A percentile compares a stretch with the other conserved stretches of the same genome.
Evolutionary conservation across 345 rosid species (phyloP).

Genomic region (Barbarea vulgaris): DNA sequence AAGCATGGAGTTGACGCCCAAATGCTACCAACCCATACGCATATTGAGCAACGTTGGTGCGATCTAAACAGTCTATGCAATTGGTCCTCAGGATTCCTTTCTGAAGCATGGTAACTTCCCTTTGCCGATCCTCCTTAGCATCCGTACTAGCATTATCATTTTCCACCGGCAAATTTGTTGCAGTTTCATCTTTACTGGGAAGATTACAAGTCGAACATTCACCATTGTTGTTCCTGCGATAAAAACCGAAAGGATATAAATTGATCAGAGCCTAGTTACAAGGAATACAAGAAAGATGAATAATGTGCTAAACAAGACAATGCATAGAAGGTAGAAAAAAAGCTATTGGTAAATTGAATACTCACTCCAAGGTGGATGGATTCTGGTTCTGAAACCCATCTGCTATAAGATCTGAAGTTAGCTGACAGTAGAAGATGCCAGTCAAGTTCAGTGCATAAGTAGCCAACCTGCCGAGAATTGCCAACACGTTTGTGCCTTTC

Average conservation of each 20-base stretch:
- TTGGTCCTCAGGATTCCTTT: slow-evolving; percentile 90
- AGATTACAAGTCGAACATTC: slow-evolving; percentile 33
- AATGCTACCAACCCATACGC: slow-evolving; percentile 86
- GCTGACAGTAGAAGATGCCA: slow-evolving; percentile 73
- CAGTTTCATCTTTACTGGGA: slow-evolving; percentile 40
- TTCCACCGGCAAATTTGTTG: slow-evolving; percentile 38
- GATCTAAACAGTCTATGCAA: slow-evolving; percentile 97
- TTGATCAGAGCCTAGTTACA: slow-evolving; percentile 23
- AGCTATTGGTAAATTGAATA: slow-evolving; percentile 18
- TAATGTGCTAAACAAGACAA: slow-evolving; percentile 20
- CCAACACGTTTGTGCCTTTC: slow-evolving; percentile 71
- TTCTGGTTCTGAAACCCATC: slow-evolving; percentile 46
- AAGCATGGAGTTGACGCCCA: slow-evolving; percentile 73
- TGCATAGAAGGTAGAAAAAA: neutral
- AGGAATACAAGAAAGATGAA: neutral
- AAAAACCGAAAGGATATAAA: slow-evolving; percentile 31
- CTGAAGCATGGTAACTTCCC: slow-evolving; percentile 59
- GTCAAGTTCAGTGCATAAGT: slow-evolving; percentile 71
- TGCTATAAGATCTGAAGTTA: slow-evolving; percentile 45
- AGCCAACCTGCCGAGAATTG: slow-evolving; percentile 67
- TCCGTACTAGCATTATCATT: slow-evolving; percentile 29
- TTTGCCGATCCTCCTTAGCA: slow-evolving; percentile 35
- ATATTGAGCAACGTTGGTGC: slow-evolving; percentile 97
- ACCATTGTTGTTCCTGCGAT: slow-evolving; percentile 49
- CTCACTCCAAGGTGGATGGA: slow-evolving; percentile 61